These are phyloP conservation scores for Silybum marianum DNA, from an alignment of 129 eudicot species.

Conservation along the genomic window DNA sequence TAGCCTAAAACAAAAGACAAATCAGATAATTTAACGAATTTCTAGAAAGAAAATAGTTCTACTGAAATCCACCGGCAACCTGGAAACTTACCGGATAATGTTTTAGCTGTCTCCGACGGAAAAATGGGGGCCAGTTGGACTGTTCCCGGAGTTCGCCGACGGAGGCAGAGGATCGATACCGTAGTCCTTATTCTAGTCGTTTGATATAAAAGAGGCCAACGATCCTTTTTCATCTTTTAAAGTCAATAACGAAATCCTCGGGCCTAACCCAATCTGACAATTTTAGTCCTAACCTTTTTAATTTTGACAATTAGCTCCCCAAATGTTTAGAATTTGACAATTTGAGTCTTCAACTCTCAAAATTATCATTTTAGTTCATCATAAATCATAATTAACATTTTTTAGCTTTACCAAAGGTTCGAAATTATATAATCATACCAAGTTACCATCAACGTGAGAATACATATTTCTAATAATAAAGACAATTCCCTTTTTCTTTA, in stretches of 20 bases:
- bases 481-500: too few species aligned
- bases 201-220: not conserved
- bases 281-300: not conserved
- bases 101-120: not conserved
- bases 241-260: not conserved
- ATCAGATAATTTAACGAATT: not conserved
- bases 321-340: not conserved
- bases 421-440: too few species aligned
- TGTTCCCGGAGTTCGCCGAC: too few species aligned
- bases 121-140: not conserved
- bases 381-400: too few species aligned
- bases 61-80: not conserved
- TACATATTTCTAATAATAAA: too few species aligned
- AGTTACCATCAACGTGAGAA: too few species aligned
- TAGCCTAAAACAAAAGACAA: not conserved
- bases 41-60: not conserved
- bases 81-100: slow-evolving; percentile 21
- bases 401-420: too few species aligned
- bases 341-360: not conserved
- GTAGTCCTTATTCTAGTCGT: not conserved
- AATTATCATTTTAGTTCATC: too few species aligned
- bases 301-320: not conserved
- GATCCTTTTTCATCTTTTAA: not conserved
- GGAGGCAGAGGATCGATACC: not conserved
- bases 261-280: not conserved